Conservation (phyloP, 1,284 basidiomycete species). For the Irpex sp. region DNA sequence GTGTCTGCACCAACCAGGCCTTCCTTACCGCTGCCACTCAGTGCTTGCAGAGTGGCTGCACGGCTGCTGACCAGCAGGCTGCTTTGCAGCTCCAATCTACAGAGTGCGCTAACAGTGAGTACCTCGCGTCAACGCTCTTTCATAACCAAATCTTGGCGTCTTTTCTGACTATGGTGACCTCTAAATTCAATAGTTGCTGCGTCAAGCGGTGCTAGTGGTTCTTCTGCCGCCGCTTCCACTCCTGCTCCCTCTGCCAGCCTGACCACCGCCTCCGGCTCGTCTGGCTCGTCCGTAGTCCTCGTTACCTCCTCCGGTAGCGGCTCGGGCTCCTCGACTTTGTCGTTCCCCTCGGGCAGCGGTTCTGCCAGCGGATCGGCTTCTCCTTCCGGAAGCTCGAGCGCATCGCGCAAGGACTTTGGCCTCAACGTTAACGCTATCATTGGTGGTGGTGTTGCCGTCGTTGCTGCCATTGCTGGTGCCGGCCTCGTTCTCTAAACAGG, state of each 20-base stretch:
- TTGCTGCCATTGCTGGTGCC: slow-evolving; percentile 15
- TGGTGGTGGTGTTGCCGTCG: slow-evolving; percentile 13
- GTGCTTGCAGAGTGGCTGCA: slow-evolving; percentile 23
- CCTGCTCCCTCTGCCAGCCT: slow-evolving; percentile 1
- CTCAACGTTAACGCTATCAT: slow-evolving; percentile 6
- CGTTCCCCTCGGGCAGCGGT: background rate
- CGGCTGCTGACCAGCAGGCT: slow-evolving; percentile 16
- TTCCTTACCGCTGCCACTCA: slow-evolving; percentile 21
- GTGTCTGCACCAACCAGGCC: slow-evolving; percentile 23
- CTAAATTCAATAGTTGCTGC: background rate
- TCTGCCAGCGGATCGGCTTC: slow-evolving; percentile 1
- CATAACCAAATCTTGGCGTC: background rate
- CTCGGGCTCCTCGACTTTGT: background rate
- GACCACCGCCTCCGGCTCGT: background rate
- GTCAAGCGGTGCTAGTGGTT: background rate
- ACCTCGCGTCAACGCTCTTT: background rate
- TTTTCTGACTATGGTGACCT: too few relatives aligned
- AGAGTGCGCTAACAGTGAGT: slow-evolving; percentile 22
- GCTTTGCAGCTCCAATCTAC: slow-evolving; percentile 20
- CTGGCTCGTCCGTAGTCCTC: background rate
- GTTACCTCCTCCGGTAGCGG: background rate
- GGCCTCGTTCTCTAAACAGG: slow-evolving; percentile 13
- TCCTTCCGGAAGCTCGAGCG: slow-evolving; percentile 2
- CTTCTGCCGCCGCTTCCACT: background rate
- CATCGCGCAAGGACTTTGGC: slow-evolving; percentile 1